Evolutionary conservation across 75 land plant species (phyloP), one percentile per base, ranked within the genome.

Genomic region (Larix kaempferi): DNA sequence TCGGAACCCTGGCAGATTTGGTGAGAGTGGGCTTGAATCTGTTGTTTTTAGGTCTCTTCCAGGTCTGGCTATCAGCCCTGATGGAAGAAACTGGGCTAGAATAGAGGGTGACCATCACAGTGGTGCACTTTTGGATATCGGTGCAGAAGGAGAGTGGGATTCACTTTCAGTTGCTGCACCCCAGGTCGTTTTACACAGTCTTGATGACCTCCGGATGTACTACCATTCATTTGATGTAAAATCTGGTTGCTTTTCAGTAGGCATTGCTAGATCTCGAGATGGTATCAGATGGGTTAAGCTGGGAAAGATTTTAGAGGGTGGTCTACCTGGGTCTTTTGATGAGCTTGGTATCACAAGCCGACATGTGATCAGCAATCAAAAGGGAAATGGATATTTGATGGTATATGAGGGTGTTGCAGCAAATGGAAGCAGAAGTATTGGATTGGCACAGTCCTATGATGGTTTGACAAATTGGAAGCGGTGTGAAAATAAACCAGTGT

Each of bases 21-120:
- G 59, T n/a, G 57, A 22, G 2, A 27, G 6, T 15, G 72, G 44
- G 54, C 39, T 35, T 3, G 75, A 76, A 56, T 69, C 73, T 55
- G 21, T 49, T 26, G 60, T 74, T 56, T 80, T 59, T 21, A 84
- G 82, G 82, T 89, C 85, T 54, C 71, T 90, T 41, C 91, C 93
- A 19, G 95, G 95, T 13, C 84, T 93, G 25, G 91, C 94, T 56
- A 82, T 84, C 35, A 93, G 95, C 74, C 88, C 88, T 58, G 95
- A 93, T 84, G 95, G 95, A 4, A 78, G 91, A 66, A 81, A 89
- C 57, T 93, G 95, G 95, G 91, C 91, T 11, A 91, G 94, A 65
- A 88, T 93, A 60, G 95, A 93, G 83, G 91, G 95, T 39, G 91
- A 88, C 11, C 90, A 91, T 77, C 93, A 93, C 73, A 89, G 87